These are phyloP conservation scores for Fusarium sp. DNA, from an alignment of 2,329 filamentous ascomycete genomes.

Conservation along the genomic window DNA sequence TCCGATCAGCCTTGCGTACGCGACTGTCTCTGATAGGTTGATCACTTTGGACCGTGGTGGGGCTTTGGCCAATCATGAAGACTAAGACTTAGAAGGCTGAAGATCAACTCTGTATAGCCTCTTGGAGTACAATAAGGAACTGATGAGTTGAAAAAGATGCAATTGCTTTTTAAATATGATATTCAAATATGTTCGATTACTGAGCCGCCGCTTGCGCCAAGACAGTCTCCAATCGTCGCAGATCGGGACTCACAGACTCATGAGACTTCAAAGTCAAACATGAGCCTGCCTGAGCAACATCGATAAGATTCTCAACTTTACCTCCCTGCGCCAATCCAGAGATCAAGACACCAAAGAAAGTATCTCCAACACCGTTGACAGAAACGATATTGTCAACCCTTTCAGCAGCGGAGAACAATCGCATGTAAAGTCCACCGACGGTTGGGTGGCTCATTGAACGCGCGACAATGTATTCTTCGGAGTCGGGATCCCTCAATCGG, in stretches of 20 bases:
- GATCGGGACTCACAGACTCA: constrained; percentile 74
- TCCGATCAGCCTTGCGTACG: constrained; percentile 47
- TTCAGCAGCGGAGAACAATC: constrained; percentile 73
- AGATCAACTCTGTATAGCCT: constrained; percentile 20
- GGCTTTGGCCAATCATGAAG: constrained; percentile 34
- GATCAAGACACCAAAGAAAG: constrained; percentile 87
- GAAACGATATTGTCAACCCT: constrained; percentile 79
- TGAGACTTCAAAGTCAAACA: constrained; percentile 79
- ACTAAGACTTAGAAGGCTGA: constrained; percentile 32
- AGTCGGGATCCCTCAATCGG: constrained; percentile 70
- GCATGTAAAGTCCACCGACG: constrained; percentile 85
- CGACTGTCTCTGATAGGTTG: constrained; percentile 33
- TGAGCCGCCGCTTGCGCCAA: constrained; percentile 46
- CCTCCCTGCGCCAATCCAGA: constrained; percentile 76
- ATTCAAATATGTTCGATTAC: constrained; percentile 6
- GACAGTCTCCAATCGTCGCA: constrained; percentile 60
- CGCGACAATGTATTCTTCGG: constrained; percentile 77
- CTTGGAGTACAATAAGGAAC: constrained; percentile 5
- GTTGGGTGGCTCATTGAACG: constrained; percentile 65
- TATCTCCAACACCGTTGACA: constrained; percentile 95
- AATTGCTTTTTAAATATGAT: neutral
- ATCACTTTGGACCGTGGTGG: neutral
- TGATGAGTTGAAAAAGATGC: neutral
- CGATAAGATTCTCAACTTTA: constrained; percentile 71
- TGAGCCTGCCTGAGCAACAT: constrained; percentile 83